Base-by-base conservation (phyloP, 495 filamentous ascomycete genomes). In the Aspergillus heteromorphus region DNA sequence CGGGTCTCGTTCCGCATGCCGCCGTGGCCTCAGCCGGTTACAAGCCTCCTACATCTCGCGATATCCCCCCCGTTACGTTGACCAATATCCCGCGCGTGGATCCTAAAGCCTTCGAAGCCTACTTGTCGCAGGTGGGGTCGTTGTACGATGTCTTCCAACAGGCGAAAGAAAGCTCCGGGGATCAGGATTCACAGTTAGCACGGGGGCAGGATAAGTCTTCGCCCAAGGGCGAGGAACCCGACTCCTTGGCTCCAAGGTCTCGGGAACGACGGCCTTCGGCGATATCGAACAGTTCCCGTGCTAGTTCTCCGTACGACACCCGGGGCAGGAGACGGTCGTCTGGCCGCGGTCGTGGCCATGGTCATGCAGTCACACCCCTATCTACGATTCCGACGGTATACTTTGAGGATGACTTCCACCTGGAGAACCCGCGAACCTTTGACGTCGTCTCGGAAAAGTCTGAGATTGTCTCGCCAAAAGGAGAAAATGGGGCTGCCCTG, bases 401-500 rank as follows among this genome's bases (percentile, higher is more conserved):
- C 61, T 96, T 97, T 62, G 95, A 97, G 45, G 87, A 92, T 34
- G 86, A 91, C 59, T 99, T 99, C 61, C 95, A 88, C 56, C 79
- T 99, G 0, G 93, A 98, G 62, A 99, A 99, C 56, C 93, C 93
- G 0, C 81, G 93, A 18, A 97, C 88, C 0, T 99, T 99, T 65
- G 93, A 97, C 68, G 85, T 97, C 21, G 91, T 99, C 29, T 97
- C 91, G 54, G 93, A 99, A 71, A 83, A 91, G 48, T 96, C 93
- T 2, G 93, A 97, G 61, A 87, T 99, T 1, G 85, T 97, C 7
- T 77, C 85, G 18, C 87, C 87, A 40, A 76, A 71, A 23, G 65
- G 70, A 7, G 67, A 75, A 14, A 92, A 89, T 72, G 88, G 87
- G n/a, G 75, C 76, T 23, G 69, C 76, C 0, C 55, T 72, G 4